These are phyloP conservation scores for Malbranchea zuffiana DNA, from an alignment of 2,329 filamentous ascomycete species.

Conservation along the genomic window DNA sequence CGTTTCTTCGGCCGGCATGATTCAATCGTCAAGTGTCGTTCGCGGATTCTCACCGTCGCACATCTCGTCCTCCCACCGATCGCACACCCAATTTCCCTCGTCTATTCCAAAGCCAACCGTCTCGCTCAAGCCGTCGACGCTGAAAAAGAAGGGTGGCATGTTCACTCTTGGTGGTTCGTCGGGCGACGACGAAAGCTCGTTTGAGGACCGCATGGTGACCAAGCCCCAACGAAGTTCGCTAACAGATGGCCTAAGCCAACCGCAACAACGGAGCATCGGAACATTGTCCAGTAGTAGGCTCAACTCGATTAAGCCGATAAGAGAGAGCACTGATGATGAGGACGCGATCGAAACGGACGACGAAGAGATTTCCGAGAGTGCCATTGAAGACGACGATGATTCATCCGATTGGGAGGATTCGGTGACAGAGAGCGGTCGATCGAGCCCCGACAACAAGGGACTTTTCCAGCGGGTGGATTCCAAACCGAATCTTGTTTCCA, in stretches of 20 bases:
- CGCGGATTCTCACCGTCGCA: conserved; percentile 76
- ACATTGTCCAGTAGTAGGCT: conserved; percentile 53
- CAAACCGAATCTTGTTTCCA: conserved; percentile 69
- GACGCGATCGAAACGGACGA: conserved; percentile 51
- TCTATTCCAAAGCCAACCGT: conserved; percentile 47
- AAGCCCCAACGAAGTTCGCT: conserved; percentile 44
- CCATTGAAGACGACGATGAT: conserved; percentile 61
- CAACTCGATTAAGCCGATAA: conserved; percentile 54
- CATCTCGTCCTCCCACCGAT: conserved; percentile 57
- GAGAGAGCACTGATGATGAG: conserved; percentile 44
- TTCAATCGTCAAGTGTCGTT: conserved; percentile 57
- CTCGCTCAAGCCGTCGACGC: conserved; percentile 43
- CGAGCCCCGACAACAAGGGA: conserved; percentile 67
- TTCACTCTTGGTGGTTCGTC: conserved; percentile 71
- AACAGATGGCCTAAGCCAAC: conserved; percentile 42
- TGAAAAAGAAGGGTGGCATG: conserved; percentile 55
- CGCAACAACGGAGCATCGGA: conserved; percentile 66
- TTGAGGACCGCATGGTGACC: conserved; percentile 50
- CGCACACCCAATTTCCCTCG: conserved; percentile 44
- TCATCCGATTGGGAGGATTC: conserved; percentile 51
- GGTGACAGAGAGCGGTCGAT: conserved; percentile 69
- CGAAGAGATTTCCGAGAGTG: conserved; percentile 64
- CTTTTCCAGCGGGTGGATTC: conserved; percentile 90
- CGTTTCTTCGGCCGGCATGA: conserved; percentile 46
- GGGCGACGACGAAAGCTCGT: conserved; percentile 70